Evolutionary conservation across 2,329 filamentous ascomycete species (phyloP), one percentile per base, ranked within the genome.

Genomic region (Aureobasidium leucospermi): DNA sequence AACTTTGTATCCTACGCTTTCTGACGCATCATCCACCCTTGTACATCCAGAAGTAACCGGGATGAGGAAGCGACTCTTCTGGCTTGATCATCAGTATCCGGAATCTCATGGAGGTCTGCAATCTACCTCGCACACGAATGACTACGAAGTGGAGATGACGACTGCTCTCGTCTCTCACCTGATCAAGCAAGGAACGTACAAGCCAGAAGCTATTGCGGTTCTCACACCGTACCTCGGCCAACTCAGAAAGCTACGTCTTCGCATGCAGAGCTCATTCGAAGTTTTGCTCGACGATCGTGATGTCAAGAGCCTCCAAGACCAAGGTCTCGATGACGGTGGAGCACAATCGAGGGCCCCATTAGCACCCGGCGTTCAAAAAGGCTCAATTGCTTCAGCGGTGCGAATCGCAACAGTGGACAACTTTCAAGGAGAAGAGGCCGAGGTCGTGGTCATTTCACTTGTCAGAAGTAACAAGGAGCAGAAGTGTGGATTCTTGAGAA

Each of bases 351-450:
- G 46, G 15, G 29, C 38, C 23, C 42, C 52, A 13, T n/a, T 31
- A 1, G 47, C 51, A 1, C 38, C 51, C 1, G 32, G 49, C 36
- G 32, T 42, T 28, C 53, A 53, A 48, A 61, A 60, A 45, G 60
- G 31, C 16, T 59, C 61, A 16, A 49, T 55, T 11, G 51, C 39
- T n/a, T 43, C 31, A 4, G 59, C 59, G 9, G 45, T 61, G 4
- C 32, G 59, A n/a, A 41, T 61, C 4, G 51, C 51, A 7, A 62
- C 60, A 7, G 58, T 62, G 32, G 69, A 71, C 64, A 91, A 90
- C 63, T 91, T 90, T 59, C 86, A 92, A 65, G 88, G 88, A 0
- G 87, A 92, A 66, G 87, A 92, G 65, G 85, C 84, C 1, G 85
- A 88, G 55, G 74, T 92, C 7, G 76, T 92, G 0, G 75, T 92